Percentiles rank a stretch among this genome's conserved stretches.
Conservation (phyloP, 2,329 filamentous ascomycete genomes). For the Hypocrella siamensis region DNA sequence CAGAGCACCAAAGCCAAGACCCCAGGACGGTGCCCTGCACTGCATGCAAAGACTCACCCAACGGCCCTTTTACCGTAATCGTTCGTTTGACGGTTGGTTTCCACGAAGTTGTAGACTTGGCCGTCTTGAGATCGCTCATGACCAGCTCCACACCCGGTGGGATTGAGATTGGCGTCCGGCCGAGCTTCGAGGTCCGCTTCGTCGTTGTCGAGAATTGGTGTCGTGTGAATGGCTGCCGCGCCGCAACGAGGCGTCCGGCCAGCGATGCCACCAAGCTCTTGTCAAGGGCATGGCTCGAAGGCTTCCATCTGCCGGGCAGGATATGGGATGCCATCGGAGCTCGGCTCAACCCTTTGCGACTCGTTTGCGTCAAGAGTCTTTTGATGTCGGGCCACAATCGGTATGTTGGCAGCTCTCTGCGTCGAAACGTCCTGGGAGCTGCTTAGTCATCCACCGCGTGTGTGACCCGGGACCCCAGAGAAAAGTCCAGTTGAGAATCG, state of each 20-base stretch:
- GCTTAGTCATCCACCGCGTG: conserved; percentile 7
- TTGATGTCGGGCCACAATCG: too few species aligned
- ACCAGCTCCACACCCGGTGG: conserved; percentile 71
- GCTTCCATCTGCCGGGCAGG: conserved; percentile 44
- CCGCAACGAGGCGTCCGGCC: conserved; percentile 58
- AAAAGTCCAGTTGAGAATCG: not conserved
- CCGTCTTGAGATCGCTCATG: conserved; percentile 44
- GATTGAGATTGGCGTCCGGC: conserved; percentile 62
- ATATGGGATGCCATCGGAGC: conserved; percentile 39
- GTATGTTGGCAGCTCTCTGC: too few species aligned
- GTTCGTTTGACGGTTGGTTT: conserved; percentile 46
- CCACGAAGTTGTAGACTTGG: conserved; percentile 41
- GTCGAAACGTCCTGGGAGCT: not conserved
- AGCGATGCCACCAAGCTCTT: conserved; percentile 35
- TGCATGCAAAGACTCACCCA: conserved; percentile 37
- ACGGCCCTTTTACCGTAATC: conserved; percentile 64
- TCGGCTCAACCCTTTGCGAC: too few species aligned
- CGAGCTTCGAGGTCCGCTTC: conserved; percentile 63
- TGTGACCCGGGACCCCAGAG: too few species aligned
- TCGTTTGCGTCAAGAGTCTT: too few species aligned
- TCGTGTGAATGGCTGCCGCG: conserved; percentile 35
- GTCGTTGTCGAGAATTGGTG: conserved; percentile 55
- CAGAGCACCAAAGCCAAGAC: too few species aligned
- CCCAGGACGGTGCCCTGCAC: not conserved
- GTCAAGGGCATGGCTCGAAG: conserved; percentile 39